These are phyloP conservation scores for Xylariaceae sp. DNA, from an alignment of 2,329 filamentous ascomycete genomes.

Conservation along the genomic window DNA sequence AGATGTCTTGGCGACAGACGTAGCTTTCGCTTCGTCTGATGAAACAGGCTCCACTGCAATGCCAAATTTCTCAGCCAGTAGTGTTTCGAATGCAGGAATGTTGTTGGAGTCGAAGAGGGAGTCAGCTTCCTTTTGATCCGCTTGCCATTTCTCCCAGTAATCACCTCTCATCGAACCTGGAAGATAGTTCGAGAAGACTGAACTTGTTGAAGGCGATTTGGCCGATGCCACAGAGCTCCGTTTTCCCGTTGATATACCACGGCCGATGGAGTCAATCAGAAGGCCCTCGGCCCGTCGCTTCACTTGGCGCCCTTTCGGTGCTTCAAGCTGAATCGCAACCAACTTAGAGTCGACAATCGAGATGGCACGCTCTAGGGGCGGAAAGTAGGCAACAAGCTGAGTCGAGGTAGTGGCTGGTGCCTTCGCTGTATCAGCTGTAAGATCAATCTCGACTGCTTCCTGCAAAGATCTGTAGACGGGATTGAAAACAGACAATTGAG, in stretches of 20 bases:
- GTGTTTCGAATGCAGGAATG: slow-evolving; percentile 47
- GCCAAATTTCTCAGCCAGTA: slow-evolving; percentile 49
- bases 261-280: slow-evolving; percentile 71
- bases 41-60: slow-evolving; percentile 35
- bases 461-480: slow-evolving; percentile 65
- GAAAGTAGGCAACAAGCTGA: slow-evolving; percentile 59
- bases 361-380: slow-evolving; percentile 64
- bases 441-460: slow-evolving; percentile 44
- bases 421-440: slow-evolving; percentile 37
- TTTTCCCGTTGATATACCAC: slow-evolving; percentile 50
- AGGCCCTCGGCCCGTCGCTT: slow-evolving; percentile 59
- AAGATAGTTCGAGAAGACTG: slow-evolving; percentile 38
- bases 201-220: slow-evolving; percentile 26
- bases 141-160: slow-evolving; percentile 46
- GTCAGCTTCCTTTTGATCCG: slow-evolving; percentile 48
- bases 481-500: slow-evolving; percentile 63
- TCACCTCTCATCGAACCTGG: slow-evolving; percentile 51
- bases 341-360: slow-evolving; percentile 63
- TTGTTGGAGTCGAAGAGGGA: slow-evolving; percentile 45
- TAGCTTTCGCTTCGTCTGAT: slow-evolving; percentile 19
- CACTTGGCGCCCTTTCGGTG: slow-evolving; percentile 53
- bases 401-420: slow-evolving; percentile 28
- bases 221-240: slow-evolving; percentile 31
- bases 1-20: slow-evolving; percentile 18
- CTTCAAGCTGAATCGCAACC: slow-evolving; percentile 67